phyloP scores from a whole-genome alignment of 306 rosid genomes.

The Pueraria montana region DNA sequence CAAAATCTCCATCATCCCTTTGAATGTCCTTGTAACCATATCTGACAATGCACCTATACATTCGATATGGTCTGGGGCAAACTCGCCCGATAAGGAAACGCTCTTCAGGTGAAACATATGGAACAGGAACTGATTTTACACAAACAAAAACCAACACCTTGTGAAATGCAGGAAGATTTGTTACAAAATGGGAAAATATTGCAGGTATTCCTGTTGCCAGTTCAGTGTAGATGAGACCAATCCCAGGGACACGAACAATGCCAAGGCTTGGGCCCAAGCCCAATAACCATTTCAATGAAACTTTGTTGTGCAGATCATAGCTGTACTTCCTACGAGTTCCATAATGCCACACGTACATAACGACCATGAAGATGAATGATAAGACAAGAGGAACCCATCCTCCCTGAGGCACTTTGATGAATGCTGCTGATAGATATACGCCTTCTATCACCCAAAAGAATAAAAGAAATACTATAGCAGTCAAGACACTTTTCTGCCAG shows the following conservation, averaged over 20 bases:
- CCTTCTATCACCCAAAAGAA: constrained; percentile 88
- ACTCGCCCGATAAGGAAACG: constrained; percentile 87
- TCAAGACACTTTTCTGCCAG: constrained; percentile 74
- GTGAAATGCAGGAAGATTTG: constrained; percentile 94
- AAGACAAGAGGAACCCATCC: constrained; percentile 92
- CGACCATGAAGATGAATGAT: constrained; percentile 67
- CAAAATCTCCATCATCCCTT: constrained; percentile 84
- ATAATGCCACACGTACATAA: constrained; percentile 90
- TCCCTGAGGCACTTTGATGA: constrained; percentile 88
- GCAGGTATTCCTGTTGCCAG: constrained; percentile 87
- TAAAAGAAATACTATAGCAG: constrained; percentile 65
- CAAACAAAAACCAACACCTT: constrained; percentile 84
- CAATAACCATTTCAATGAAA: constrained; percentile 85
- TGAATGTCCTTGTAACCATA: constrained; percentile 90
- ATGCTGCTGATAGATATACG: constrained; percentile 75
- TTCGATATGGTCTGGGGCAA: constrained; percentile 83
- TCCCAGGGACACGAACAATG: constrained; percentile 91
- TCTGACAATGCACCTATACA: constrained; percentile 89
- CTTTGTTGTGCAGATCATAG: constrained; percentile 85
- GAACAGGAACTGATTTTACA: constrained; percentile 88
- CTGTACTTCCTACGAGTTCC: constrained; percentile 82
- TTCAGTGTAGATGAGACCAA: constrained; percentile 90
- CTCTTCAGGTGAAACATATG: constrained; percentile 85
- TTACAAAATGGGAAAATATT: constrained; percentile 91
- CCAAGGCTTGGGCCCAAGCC: constrained; percentile 93